A percentile compares a stretch with the other conserved stretches of the same genome.
Evolutionary conservation across 805 yeast genomes (phyloP).

Genomic region (Jamesozyma gamospora): DNA sequence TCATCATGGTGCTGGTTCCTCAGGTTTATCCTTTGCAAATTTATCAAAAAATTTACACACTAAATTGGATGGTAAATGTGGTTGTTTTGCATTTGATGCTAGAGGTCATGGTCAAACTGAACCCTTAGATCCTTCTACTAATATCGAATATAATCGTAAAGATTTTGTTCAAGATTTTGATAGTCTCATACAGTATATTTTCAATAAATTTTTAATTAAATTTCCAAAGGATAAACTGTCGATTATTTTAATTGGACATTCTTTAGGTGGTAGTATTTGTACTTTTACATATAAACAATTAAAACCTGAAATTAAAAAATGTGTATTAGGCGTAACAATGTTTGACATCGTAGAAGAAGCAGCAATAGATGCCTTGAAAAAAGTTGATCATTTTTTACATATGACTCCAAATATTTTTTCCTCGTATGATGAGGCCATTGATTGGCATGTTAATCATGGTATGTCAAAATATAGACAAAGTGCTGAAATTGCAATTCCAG

Average conservation of each 20-base stretch:
- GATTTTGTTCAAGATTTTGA: slow-evolving; percentile 50
- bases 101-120: slow-evolving; percentile 72
- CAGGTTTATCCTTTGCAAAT: slow-evolving; percentile 64
- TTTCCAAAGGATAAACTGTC: slow-evolving; percentile 15
- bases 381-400: slow-evolving; percentile 58
- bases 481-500: slow-evolving; percentile 73
- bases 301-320: slow-evolving; percentile 11
- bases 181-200: slow-evolving; percentile 36
- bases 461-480: slow-evolving; percentile 48
- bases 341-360: slow-evolving; percentile 93
- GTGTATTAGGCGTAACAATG: slow-evolving; percentile 59
- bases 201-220: slow-evolving; percentile 8
- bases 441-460: slow-evolving; percentile 65
- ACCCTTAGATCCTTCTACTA: slow-evolving; percentile 18
- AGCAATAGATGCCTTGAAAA: slow-evolving; percentile 57
- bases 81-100: slow-evolving; percentile 63
- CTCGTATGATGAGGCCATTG: slow-evolving; percentile 49
- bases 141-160: slow-evolving; percentile 35
- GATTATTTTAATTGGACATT: slow-evolving; percentile 71
- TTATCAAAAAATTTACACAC: slow-evolving; percentile 32
- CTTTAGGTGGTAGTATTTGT: slow-evolving; percentile 83
- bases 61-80: slow-evolving; percentile 37
- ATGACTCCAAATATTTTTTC: slow-evolving; percentile 55
- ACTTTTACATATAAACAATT: slow-evolving; percentile 38
- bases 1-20: slow-evolving; percentile 95